Base-by-base conservation (phyloP, 805 yeast species). In the Diddensiella caesifluorescens region DNA sequence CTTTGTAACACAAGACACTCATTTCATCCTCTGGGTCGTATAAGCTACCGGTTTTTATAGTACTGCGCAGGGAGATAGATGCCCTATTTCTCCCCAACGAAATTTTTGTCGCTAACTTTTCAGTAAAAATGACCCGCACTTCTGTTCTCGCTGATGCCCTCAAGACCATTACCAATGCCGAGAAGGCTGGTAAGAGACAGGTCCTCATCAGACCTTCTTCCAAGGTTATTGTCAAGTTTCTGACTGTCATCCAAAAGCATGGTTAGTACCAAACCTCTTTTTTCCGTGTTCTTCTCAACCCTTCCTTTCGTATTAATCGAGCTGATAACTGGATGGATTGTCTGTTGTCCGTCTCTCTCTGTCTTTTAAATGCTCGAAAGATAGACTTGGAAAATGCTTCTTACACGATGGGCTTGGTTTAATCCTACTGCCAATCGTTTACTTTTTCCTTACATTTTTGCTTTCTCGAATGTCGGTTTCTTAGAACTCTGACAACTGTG, bases 261-360 rank as follows among this genome's bases (percentile, higher is more conserved):
- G 96, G 96, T 74, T 71, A 59, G 78, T 73, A 19, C 12, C 15
- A 16, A n/a, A 34, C 27, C 28, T 20, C 6, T 41, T 48, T 52
- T 50, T 31, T 34, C 37, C 16, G 21, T 20, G 16, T 12, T 12
- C 21, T 30, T 34, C 27, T 23, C 12, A 22, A 7, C 34, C 21
- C 22, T 36, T 20, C 13, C 25, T 13, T 19, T 33, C 22, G n/a
- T 7, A 15, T 23, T 23, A 19, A 42, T 61, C 96, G 95, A 82
- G 79, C 80, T 85, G 94, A 88, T 89, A 88, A 89, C 96, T 89
- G 88, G 96, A 86, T 85, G 95, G 89, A 71, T 68, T 77, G 95
- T 76, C 84, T 82, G 84, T 68, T 65, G 65, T 70, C 80, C 69
- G 83, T 88, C 90, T 81, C 94, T 75, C 73, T 80, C 88, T 83